Base-by-base conservation (phyloP, 805 yeast genomes). In the Blastobotrys chiropterorum region DNA sequence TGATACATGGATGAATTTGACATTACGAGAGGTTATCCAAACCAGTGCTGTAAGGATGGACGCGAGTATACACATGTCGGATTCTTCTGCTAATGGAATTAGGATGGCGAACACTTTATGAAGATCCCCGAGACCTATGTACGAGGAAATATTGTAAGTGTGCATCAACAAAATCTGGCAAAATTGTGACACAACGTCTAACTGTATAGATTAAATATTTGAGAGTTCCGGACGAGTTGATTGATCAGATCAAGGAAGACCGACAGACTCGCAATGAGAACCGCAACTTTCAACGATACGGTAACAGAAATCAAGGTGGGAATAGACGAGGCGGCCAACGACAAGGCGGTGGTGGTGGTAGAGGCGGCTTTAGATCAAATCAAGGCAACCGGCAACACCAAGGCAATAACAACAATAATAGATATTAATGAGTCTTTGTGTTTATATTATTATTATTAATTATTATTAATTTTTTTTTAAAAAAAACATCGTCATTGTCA, bases 1-100 rank as follows among this genome's bases (percentile, higher is more conserved):
- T 61, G 99, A 94, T 67, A 83, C 88, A 40, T 87, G 95, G 90
- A 94, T 94, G 99, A 94, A 94, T 67, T 74, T 94, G 58, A 86
- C 96, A 1, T 74, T 94, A 50, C 76, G 76, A 34, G 83, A 90
- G 56, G 97, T 85, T 14, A 79, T 82, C 46, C 86, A 83, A 63
- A 59, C 61, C 30, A 57, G 60, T 47, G 49, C 61, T 15, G 58
- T 51, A 51, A 26, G 55, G 34, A 4, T 3, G 3, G 31, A 52
- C 3, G 60, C 53, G 47, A 22, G 57, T 45, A 8, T 14, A 19
- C 3, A 38, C n/a, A 11, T 47, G 8, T 17, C 31, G 41, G 14
- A 21, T 4, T 44, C 38, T 34, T 34, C 45, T 7, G 47, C 22
- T 53, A 22, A n/a, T n/a, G n/a, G n/a, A n/a, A n/a, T n/a, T 50